phyloP scores from a whole-genome alignment of 306 rosid species.

The Citrullus colocynthis region DNA sequence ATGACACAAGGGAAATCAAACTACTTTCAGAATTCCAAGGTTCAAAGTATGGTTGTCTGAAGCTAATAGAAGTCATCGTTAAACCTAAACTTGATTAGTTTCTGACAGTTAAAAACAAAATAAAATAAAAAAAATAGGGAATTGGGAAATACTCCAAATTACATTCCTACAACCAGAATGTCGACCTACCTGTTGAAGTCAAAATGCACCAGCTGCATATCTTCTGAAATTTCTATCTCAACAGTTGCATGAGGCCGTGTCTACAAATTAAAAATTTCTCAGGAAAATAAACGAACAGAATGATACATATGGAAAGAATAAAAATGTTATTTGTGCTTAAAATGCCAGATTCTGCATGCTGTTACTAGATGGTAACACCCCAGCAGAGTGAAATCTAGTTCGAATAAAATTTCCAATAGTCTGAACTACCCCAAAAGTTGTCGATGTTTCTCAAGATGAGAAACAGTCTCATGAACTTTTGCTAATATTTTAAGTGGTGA shows the following conservation, averaged over 20 bases:
- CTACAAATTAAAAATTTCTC: conserved; percentile 19
- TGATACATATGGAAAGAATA: not conserved
- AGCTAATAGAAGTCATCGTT: not conserved
- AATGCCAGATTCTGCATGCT: not conserved
- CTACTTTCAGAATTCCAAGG: not conserved
- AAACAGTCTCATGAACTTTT: not conserved
- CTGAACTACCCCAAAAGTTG: not conserved
- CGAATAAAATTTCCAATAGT: not conserved
- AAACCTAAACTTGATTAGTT: not conserved
- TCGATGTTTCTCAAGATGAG: not conserved
- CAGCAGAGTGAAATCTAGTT: not conserved
- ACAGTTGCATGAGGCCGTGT: conserved; percentile 98
- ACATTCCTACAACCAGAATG: not conserved
- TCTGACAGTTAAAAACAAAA: not conserved
- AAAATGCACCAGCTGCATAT: conserved; percentile 97
- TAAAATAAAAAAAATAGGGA: not conserved
- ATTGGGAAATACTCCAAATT: not conserved
- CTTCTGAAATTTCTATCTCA: conserved; percentile 98
- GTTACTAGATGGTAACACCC: not conserved
- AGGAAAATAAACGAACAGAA: not conserved
- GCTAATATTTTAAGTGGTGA: not conserved
- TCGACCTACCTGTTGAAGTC: conserved; percentile 78
- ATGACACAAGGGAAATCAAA: not conserved
- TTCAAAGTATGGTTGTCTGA: not conserved
- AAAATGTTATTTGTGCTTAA: not conserved